These are phyloP conservation scores for Radiomyces spectabilis DNA, from an alignment of 192 early-diverging fungal species.

Conservation along the genomic window DNA sequence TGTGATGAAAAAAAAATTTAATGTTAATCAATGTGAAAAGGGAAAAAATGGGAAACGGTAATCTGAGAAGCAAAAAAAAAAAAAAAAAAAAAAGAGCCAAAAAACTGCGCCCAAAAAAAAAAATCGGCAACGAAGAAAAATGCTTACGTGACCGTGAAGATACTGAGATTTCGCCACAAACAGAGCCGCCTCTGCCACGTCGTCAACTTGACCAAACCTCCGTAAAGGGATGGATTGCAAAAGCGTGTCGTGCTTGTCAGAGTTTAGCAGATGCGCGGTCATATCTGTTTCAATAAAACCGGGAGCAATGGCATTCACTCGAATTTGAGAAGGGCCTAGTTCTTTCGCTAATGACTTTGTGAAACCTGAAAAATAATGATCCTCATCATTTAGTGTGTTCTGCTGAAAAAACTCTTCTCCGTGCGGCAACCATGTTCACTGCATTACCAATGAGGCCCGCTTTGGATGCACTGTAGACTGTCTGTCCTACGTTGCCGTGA, in stretches of 20 bases:
- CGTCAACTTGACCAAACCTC: constrained; percentile 50
- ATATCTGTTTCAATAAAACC: constrained; percentile 84
- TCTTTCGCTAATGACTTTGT: constrained; percentile 81
- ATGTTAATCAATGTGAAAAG: no score
- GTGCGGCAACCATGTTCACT: background rate
- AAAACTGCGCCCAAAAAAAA: no score
- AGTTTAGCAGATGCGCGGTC: no score
- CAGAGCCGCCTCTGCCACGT: constrained; percentile 51
- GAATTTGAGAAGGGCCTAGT: constrained; percentile 57
- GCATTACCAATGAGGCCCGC: constrained; percentile 68
- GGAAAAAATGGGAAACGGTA: no score
- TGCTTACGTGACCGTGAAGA: constrained; percentile 54
- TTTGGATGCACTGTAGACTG: constrained; percentile 79
- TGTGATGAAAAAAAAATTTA: background rate
- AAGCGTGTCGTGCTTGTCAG: constrained; percentile 29
- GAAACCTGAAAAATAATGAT: constrained; percentile 45
- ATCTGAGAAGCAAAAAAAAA: background rate
- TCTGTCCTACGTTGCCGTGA: constrained; percentile 61
- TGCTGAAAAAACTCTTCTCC: background rate
- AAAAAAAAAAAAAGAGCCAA: background rate
- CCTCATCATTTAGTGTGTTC: background rate
- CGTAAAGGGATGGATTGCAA: constrained; percentile 40
- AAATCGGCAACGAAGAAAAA: no score
- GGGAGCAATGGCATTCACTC: constrained; percentile 80
- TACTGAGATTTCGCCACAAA: constrained; percentile 51